Evolutionary conservation across 1,284 basidiomycete genomes (phyloP).

Genomic region (Naganishia sp.): DNA sequence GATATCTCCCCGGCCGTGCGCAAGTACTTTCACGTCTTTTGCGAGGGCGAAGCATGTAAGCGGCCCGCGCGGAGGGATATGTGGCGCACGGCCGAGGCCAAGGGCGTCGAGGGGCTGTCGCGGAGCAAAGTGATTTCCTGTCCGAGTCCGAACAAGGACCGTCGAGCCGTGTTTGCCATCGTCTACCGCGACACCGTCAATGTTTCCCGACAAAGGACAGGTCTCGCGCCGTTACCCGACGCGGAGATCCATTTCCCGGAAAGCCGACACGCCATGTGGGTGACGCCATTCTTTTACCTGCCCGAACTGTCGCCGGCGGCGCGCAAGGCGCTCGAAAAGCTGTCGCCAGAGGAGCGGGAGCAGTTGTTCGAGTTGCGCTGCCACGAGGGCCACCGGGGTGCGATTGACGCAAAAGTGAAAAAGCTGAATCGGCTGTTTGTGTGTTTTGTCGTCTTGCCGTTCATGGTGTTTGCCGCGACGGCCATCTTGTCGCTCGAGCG

Average conservation of each 20-base stretch:
- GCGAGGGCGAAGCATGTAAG: slow-evolving; percentile 42
- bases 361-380: slow-evolving; percentile 57
- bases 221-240: slow-evolving; percentile 7
- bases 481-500: slow-evolving; percentile 75
- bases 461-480: slow-evolving; percentile 69
- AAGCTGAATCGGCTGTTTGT: slow-evolving; percentile 60
- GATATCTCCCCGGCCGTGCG: slow-evolving; percentile 41
- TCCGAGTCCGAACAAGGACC: not conserved
- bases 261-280: slow-evolving; percentile 13
- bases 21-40: slow-evolving; percentile 51
- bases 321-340: slow-evolving; percentile 39
- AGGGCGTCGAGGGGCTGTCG: not conserved
- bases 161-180: not conserved
- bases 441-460: slow-evolving; percentile 66
- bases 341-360: slow-evolving; percentile 54
- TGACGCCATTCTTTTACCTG: slow-evolving; percentile 26
- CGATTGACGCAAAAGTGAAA: slow-evolving; percentile 59
- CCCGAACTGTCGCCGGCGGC: slow-evolving; percentile 39
- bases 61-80: slow-evolving; percentile 12
- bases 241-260: slow-evolving; percentile 21
- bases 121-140: slow-evolving; percentile 1
- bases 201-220: slow-evolving; percentile 26
- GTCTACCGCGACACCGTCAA: slow-evolving; percentile 28
- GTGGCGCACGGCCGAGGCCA: not conserved
- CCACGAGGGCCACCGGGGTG: slow-evolving; percentile 42